Evolutionary conservation across 2,329 filamentous ascomycete species (phyloP).

Genomic region (Dothideomycetidae sp.): DNA sequence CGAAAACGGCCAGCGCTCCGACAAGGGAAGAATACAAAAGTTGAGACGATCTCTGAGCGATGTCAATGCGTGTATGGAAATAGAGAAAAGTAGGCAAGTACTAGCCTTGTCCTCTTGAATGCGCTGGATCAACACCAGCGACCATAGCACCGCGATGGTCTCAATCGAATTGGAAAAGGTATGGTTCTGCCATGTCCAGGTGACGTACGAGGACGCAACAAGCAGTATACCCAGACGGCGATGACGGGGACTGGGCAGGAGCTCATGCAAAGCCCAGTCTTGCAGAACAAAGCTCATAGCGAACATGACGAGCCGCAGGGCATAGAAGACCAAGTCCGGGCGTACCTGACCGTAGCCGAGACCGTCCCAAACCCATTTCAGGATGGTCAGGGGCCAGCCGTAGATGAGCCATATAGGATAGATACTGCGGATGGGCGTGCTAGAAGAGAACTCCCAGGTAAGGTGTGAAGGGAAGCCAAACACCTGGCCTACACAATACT

Average conservation of each 20-base stretch:
- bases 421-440: conserved; percentile 80
- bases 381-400: conserved; percentile 78
- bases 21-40: conserved; percentile 63
- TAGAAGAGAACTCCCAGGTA: conserved; percentile 93
- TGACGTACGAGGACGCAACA: conserved; percentile 92
- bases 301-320: conserved; percentile 81
- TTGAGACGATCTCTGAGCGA: conserved; percentile 53
- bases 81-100: conserved; percentile 9
- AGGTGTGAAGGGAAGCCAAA: conserved; percentile 79
- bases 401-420: conserved; percentile 96
- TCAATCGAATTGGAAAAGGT: conserved; percentile 97
- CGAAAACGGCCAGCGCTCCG: conserved; percentile 68
- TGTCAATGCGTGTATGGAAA: conserved; percentile 1
- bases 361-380: conserved; percentile 86
- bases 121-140: conserved; percentile 76
- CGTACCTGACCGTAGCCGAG: conserved; percentile 66
- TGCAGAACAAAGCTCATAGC: conserved; percentile 87
- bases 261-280: conserved; percentile 92
- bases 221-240: conserved; percentile 65
- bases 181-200: conserved; percentile 96
- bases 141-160: conserved; percentile 85
- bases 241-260: conserved; percentile 59
- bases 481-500: conserved; percentile 57
- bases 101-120: conserved; percentile 66
- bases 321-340: conserved; percentile 81